Base-by-base conservation (phyloP, 176 grass and related monocot genomes). In the Avena atlantica region DNA sequence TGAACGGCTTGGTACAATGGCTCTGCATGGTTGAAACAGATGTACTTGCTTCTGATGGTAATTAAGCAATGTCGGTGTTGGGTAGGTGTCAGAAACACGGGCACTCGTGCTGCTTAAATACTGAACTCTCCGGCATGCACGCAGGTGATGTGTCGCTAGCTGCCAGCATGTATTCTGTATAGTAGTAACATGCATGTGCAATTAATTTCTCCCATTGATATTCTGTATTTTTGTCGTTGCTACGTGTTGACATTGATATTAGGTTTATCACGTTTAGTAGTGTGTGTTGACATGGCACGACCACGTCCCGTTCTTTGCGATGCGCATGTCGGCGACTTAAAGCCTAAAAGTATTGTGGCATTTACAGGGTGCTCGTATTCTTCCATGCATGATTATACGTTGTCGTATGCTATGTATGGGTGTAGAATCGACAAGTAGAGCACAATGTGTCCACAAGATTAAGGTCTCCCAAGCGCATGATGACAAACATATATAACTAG, bases 21-120 rank as follows among this genome's bases (percentile, higher is more conserved):
- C 70, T 68, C 85, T 89, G 53, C 94, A 92, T 93, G 81, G 84
- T 74, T 71, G 45, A 10, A 79, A 84, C 84, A 84, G 56, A 24
- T 79, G 12, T 37, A 63, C n/a, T 27, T 70, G 8, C 17, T 50
- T 9, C 27, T 68, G 27, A 1, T 29, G 14, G 29, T n/a, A n/a
- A n/a, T n/a, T 64, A 29, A 45, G 31, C 1, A 29, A n/a, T 29
- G 27, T 29, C 27, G 27, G 1, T 27, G 27, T 1, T 27, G 27
- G 27, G 34, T 16, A 13, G 58, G 20, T 52, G 42, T n/a, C 2
- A 14, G 5, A n/a, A 69, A 40, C 16, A 69, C 0, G 31, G 31
- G 31, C 66, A 1, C 31, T 70, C 44, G 5, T 48, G n/a, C 19
- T 24, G 20, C 20, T 48, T 73, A 74, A 74, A 24, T 74, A 74